Evolutionary conservation across 495 filamentous ascomycete species (phyloP).

Genomic region (Aspergillus diversus): DNA sequence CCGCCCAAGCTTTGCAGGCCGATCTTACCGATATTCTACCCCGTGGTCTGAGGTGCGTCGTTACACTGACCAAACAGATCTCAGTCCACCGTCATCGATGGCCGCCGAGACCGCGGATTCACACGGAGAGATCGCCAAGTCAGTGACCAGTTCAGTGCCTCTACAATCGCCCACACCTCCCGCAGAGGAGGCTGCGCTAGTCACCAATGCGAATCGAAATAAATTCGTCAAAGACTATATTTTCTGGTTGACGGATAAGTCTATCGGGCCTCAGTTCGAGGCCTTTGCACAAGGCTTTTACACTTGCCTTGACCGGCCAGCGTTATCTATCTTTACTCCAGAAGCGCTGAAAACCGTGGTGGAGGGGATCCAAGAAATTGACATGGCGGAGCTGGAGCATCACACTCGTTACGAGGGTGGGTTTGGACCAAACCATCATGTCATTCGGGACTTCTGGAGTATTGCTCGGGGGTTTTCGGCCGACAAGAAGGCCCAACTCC

Average conservation of each 20-base stretch:
- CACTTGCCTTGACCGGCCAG: slow-evolving; percentile 69
- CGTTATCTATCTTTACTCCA: slow-evolving; percentile 71
- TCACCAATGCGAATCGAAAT: slow-evolving; percentile 77
- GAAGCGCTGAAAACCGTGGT: slow-evolving; percentile 72
- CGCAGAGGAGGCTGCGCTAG: slow-evolving; percentile 46
- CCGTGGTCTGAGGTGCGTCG: slow-evolving; percentile 33
- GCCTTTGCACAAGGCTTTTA: slow-evolving; percentile 86
- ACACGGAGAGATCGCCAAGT: slow-evolving; percentile 26
- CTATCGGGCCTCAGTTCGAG: slow-evolving; percentile 73
- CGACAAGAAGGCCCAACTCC: slow-evolving; percentile 68
- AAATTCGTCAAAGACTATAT: slow-evolving; percentile 89
- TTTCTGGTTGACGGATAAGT: slow-evolving; percentile 77
- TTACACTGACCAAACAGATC: slow-evolving; percentile 23
- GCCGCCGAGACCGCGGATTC: slow-evolving; percentile 29
- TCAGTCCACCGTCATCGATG: slow-evolving; percentile 34
- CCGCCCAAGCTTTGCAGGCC: slow-evolving; percentile 6
- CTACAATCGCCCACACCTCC: slow-evolving; percentile 31
- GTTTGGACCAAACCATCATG: slow-evolving; percentile 66
- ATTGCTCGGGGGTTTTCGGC: slow-evolving; percentile 67
- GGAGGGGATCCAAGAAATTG: slow-evolving; percentile 79
- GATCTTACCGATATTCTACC: slow-evolving; percentile 21
- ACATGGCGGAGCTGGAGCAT: slow-evolving; percentile 68
- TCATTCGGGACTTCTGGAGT: slow-evolving; percentile 81
- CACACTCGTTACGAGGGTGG: slow-evolving; percentile 77
- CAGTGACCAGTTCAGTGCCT: slow-evolving; percentile 21